A percentile compares a stretch with the other conserved stretches of the same genome.
phyloP scores from a whole-genome alignment of 345 rosid genomes.

The Eutrema japonicum region DNA sequence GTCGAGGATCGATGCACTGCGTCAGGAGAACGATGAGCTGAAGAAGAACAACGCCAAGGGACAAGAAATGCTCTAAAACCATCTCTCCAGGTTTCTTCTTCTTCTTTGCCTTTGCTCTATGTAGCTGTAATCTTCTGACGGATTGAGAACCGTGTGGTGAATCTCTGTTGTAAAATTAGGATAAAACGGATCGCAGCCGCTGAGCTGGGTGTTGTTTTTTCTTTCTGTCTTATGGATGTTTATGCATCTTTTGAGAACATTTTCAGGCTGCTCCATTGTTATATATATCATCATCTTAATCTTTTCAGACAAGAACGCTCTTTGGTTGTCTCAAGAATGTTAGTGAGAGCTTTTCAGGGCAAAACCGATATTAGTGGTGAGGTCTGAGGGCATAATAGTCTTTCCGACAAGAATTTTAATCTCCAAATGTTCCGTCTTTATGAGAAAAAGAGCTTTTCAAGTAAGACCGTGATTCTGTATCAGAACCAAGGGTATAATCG shows the following conservation, averaged over 20 bases:
- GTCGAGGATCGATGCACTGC: constrained; percentile 61
- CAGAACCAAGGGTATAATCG: constrained; percentile 19
- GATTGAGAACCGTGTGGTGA: constrained; percentile 23
- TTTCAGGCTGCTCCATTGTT: constrained; percentile 37
- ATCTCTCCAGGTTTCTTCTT: constrained; percentile 36
- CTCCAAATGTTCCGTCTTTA: background rate
- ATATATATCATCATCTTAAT: constrained; percentile 41
- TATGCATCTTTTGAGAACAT: constrained; percentile 30
- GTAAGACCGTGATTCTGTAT: constrained; percentile 12
- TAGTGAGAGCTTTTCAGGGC: background rate
- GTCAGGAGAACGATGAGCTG: constrained; percentile 74
- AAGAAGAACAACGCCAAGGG: constrained; percentile 46
- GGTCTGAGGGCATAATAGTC: constrained; percentile 21
- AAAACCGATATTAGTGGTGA: background rate
- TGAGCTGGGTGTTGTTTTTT: constrained; percentile 6
- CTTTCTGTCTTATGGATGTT: background rate
- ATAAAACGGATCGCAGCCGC: constrained; percentile 18
- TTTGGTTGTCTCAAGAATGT: constrained; percentile 11
- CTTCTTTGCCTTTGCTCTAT: background rate
- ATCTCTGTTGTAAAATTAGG: constrained; percentile 39
- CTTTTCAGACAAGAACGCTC: background rate
- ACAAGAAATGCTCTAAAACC: background rate
- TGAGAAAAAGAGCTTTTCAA: background rate
- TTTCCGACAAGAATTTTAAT: background rate
- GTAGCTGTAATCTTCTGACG: constrained; percentile 32